Base-by-base conservation (phyloP, 495 filamentous ascomycete genomes). In the Lophium mytilinum region DNA sequence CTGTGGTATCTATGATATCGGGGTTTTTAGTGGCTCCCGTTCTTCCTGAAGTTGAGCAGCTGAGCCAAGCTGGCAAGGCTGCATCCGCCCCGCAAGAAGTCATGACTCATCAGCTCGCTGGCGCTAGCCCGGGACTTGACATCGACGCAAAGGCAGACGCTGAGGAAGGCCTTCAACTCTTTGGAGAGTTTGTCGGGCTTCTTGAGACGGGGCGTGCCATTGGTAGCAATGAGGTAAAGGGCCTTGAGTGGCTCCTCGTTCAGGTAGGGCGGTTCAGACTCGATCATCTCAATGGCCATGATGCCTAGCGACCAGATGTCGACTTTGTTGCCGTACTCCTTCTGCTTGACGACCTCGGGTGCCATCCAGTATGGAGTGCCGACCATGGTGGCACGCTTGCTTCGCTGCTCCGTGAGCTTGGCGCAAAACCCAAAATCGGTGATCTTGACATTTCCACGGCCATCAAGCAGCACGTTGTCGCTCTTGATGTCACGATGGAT, bases 221-320 rank as follows among this genome's bases (percentile, higher is more conserved):
- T 95, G 57, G 94, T 98, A 36, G 93, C 93, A 66, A 98, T 97
- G 37, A 97, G 82, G 66, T 94, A 98, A 46, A 98, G 81, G 11
- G 88, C 93, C 78, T 97, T 98, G 35, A 98, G 81, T 0, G 93
- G 93, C 73, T 97, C 92, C 71, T 97, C 93, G 71, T 96, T 97
- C 24, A 97, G 80, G 71, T 98, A 97, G 0, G 93, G 93, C 7
- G 93, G 93, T 68, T 98, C 93, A 10, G 88, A 92, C 72, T 98
- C 94, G 67, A 98, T 98, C 94, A 98, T 96, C 76, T 98, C 93
- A 63, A 98, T 98, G 40, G 93, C 92, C 93, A 97, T 98, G 75
- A 98, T 98, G 64, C 93, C 93, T 49, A 98, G 78, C 11, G 92
- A 96, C 93, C 93, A 97, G 64, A 96, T 96, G 67, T 98, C 93